These are phyloP conservation scores for Lasiodiplodia theobromae DNA, from an alignment of 2,329 filamentous ascomycete genomes.

Conservation along the genomic window DNA sequence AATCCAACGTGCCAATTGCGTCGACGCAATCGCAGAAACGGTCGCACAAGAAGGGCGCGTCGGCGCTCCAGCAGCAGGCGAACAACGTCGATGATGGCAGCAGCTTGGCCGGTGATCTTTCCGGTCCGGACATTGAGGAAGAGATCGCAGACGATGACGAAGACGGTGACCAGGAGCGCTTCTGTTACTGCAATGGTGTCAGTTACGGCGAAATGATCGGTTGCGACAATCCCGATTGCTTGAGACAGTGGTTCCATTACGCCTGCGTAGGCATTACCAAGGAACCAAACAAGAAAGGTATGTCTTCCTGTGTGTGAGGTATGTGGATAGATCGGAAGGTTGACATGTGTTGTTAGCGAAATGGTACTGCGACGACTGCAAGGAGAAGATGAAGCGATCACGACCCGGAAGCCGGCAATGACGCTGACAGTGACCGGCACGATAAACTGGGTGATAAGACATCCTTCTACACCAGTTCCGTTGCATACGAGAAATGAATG, in stretches of 20 bases:
- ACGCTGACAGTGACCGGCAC: slow-evolving; percentile 1
- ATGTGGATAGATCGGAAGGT: neutral
- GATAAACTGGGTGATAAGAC: neutral
- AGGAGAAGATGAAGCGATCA: slow-evolving; percentile 36
- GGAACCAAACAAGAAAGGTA: slow-evolving; percentile 62
- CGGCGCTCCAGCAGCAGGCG: slow-evolving; percentile 37
- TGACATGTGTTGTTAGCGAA: slow-evolving; percentile 40
- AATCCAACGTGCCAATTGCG: slow-evolving; percentile 44
- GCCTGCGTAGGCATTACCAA: slow-evolving; percentile 68
- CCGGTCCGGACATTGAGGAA: slow-evolving; percentile 37
- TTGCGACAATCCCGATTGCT: slow-evolving; percentile 70
- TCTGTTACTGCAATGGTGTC: slow-evolving; percentile 71
- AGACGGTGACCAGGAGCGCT: slow-evolving; percentile 62
- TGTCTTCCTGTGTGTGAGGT: slow-evolving; percentile 27
- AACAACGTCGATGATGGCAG: slow-evolving; percentile 28
- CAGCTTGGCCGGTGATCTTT: slow-evolving; percentile 29
- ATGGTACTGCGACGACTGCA: slow-evolving; percentile 51
- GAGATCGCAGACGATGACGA: slow-evolving; percentile 44
- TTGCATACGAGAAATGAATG: neutral
- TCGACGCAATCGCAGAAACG: slow-evolving; percentile 44
- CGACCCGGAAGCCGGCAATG: slow-evolving; percentile 23
- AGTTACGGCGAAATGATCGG: slow-evolving; percentile 73
- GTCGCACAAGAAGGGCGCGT: slow-evolving; percentile 45
- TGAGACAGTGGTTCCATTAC: slow-evolving; percentile 73
- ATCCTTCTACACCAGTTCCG: neutral